Base-by-base conservation (phyloP, 1,284 basidiomycete genomes). In the Malassezia japonica region DNA sequence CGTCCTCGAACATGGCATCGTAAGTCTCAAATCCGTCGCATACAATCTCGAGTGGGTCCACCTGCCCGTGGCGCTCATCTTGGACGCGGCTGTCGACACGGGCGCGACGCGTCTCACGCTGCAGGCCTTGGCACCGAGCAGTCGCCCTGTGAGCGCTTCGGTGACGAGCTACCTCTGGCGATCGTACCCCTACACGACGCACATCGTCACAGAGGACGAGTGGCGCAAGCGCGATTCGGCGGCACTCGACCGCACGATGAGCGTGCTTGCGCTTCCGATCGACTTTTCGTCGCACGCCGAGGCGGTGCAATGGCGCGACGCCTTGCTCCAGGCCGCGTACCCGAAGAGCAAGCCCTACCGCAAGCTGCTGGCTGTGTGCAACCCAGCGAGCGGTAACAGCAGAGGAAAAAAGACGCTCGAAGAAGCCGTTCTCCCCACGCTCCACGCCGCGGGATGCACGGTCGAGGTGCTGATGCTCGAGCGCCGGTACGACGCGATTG, bases 321-420 rank as follows among this genome's bases (percentile, higher is more conserved):
- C 46, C 4, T 50, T 69, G 33, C 60, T 64, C 50, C 33, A 29
- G 23, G 24, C 28, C 38, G 64, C 66, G 0, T 65, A 62, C 40
- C 25, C 36, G 18, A 37, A 55, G 10, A 42, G 40, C 28, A 61
- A 61, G 1, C 56, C 58, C 32, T 57, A 57, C n/a, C 48, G 61
- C 10, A 38, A 60, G 8, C 37, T 70, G 39, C 60, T 65, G 39
- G 54, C 94, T 1, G 74, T 95, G n/a, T 78, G 95, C 56, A 96
- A 96, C 70, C 91, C 91, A 1, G 76, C 81, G 46, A 85, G 90
- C 51, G 91, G 91, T 2, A 77, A 91, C 79, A 85, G 86, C 39
- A 86, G 85, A 69, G 84, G 80, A 0, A 74, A 74, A 9, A 59
- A 76, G 0, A 76, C 84, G 0, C 90, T 83, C 56, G 73, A 77